Conservation (phyloP, 306 rosid species). For the Vicia faba region DNA sequence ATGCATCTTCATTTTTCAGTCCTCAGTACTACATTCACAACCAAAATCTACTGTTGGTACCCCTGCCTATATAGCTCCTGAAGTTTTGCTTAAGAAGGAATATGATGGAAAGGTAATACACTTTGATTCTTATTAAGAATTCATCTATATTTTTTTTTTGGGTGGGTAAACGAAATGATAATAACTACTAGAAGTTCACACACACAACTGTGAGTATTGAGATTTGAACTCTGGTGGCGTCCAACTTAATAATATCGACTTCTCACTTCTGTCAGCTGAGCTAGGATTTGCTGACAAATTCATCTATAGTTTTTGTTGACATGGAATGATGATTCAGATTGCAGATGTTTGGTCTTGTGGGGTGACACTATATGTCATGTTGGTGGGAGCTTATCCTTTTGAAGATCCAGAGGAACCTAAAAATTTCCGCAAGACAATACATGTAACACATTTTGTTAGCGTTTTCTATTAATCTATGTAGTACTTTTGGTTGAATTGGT, state of each 20-base stretch:
- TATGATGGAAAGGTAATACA: conserved; percentile 90
- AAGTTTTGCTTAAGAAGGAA: conserved; percentile 93
- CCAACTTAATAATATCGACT: too few relatives aligned
- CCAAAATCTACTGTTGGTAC: conserved; percentile 98
- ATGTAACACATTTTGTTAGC: conserved; percentile 51
- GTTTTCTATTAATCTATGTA: not conserved
- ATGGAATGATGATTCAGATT: conserved; percentile 54
- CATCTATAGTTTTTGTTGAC: not conserved
- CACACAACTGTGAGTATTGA: too few relatives aligned
- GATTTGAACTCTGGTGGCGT: too few relatives aligned
- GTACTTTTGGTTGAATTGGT: conserved; percentile 25
- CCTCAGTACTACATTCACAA: conserved; percentile 92
- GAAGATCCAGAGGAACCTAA: conserved; percentile 97
- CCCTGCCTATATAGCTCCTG: conserved; percentile 97
- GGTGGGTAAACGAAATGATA: too few relatives aligned
- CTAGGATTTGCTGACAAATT: too few relatives aligned
- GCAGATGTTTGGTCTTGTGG: conserved; percentile 99
- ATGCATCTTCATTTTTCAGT: conserved; percentile 55
- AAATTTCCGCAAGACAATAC: conserved; percentile 93
- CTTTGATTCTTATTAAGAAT: not conserved
- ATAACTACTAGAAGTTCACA: too few relatives aligned
- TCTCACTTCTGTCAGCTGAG: too few relatives aligned
- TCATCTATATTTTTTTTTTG: too few relatives aligned
- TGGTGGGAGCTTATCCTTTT: conserved; percentile 97
- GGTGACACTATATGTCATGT: conserved; percentile 95